A percentile compares a stretch with the other conserved stretches of the same genome.
phyloP scores from a whole-genome alignment of 306 rosid species.

The Cucurbita moschata region DNA sequence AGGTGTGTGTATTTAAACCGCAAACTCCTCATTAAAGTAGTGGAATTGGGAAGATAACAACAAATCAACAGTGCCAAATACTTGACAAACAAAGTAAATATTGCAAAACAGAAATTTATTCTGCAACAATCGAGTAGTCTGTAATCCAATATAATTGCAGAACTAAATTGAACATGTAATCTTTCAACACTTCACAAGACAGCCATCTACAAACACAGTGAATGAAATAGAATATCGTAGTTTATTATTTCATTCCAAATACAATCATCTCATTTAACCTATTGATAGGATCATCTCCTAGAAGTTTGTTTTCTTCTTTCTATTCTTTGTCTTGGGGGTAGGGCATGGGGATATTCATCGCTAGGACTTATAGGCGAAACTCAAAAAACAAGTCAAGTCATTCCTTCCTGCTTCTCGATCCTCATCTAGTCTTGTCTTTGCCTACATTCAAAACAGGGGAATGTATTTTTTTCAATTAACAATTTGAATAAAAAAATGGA shows the following conservation, averaged over 20 bases:
- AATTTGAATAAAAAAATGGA: neutral
- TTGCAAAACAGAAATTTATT: neutral
- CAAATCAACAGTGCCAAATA: neutral
- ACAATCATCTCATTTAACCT: neutral
- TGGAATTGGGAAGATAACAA: neutral
- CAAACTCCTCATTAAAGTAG: neutral
- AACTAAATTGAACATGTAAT: neutral
- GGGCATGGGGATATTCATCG: neutral
- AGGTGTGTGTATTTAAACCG: too few species aligned
- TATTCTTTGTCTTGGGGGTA: neutral
- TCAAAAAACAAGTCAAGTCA: neutral
- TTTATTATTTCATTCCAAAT: neutral
- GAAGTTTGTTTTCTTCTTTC: neutral
- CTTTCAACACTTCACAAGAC: neutral
- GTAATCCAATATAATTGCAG: neutral
- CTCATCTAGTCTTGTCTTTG: conserved; percentile 11
- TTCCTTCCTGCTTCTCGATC: conserved; percentile 5
- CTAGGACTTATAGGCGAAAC: neutral
- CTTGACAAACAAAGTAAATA: neutral
- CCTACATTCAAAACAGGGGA: conserved; percentile 9
- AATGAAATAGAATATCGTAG: neutral
- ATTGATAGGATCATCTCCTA: neutral
- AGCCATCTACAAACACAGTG: neutral
- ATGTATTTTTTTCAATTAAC: neutral
- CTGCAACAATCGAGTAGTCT: neutral